Base-by-base conservation (phyloP, 768 basidiomycete genomes). In the Kwoniella sp. region DNA sequence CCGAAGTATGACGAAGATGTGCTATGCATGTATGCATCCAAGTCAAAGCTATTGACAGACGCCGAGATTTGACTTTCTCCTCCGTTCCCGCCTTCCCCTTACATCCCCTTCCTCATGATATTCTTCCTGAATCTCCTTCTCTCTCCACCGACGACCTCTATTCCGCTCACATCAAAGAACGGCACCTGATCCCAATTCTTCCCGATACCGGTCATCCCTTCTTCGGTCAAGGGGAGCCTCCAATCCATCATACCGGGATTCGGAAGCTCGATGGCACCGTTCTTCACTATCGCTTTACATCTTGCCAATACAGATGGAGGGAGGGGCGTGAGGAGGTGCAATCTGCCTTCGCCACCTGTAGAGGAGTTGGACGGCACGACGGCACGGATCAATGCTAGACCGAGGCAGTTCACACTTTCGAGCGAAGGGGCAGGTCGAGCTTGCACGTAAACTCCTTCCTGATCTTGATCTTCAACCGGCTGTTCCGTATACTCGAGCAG, bases 191-290 rank as follows among this genome's bases (percentile, higher is more conserved):
- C 86, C 73, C 83, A 86, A 15, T 85, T 84, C 17, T 83, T 78
- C 8, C 17, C 41, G 9, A 45, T 45, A 0, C 85, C 85, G 4
- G 86, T 86, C 4, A 88, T 82, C 0, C 85, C 86, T 1, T 80
- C 83, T 7, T 85, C 83, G 5, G 12, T 25, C 12, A 74, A 70
- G 7, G 81, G 83, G 2, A 28, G 25, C n/a, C 50, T 38, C 78
- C 87, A 89, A 78, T 94, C 92, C 55, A 96, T 82, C 88, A 92
- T 87, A 0, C 89, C 92, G 87, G 89, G 90, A 0, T 93, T 82
- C 0, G 93, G 93, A 0, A 96, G 81, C 78, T 94, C 92, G 73
- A 93, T 83, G 75, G 93, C 92, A 8, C 93, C 93, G 55, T 77
- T 77, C 78, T 90, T 93, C 52, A 95, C 87, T 2, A 95, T 57